Percentiles rank a stretch among this genome's conserved stretches.
These are phyloP conservation scores for Hsuehochloa calcarea DNA, from an alignment of 176 grass and related monocot genomes.

Conservation along the genomic window DNA sequence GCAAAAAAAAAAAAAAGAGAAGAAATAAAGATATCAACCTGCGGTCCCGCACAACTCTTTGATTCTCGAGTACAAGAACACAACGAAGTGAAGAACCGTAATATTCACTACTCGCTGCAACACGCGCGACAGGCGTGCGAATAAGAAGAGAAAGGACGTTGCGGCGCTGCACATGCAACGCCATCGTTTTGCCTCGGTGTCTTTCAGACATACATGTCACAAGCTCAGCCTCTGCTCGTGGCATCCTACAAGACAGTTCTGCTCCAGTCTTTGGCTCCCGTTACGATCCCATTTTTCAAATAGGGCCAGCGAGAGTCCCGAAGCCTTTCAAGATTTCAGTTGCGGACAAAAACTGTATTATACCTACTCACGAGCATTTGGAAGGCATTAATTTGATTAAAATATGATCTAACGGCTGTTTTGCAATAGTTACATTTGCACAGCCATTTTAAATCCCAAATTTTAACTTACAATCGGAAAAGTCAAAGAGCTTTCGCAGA, in stretches of 20 bases:
- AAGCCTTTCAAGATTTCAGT: too few species aligned
- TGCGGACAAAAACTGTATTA: too few species aligned
- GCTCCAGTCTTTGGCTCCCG: background rate
- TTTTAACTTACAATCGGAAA: too few species aligned
- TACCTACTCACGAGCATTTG: too few species aligned
- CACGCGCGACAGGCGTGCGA: constrained; percentile 36
- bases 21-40: background rate
- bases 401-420: too few species aligned
- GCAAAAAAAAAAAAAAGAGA: too few species aligned
- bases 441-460: too few species aligned
- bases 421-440: too few species aligned
- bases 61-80: background rate
- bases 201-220: background rate
- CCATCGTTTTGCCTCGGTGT: background rate
- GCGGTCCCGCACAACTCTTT: background rate
- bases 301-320: too few species aligned
- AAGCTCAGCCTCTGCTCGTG: background rate
- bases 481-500: too few species aligned
- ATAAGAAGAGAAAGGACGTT: background rate
- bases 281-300: too few species aligned
- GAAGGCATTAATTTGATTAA: too few species aligned
- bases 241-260: background rate
- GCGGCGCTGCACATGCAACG: background rate
- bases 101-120: constrained; percentile 1
- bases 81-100: background rate